phyloP scores from a whole-genome alignment of 129 eudicot genomes.

The Helianthus tuberosus region DNA sequence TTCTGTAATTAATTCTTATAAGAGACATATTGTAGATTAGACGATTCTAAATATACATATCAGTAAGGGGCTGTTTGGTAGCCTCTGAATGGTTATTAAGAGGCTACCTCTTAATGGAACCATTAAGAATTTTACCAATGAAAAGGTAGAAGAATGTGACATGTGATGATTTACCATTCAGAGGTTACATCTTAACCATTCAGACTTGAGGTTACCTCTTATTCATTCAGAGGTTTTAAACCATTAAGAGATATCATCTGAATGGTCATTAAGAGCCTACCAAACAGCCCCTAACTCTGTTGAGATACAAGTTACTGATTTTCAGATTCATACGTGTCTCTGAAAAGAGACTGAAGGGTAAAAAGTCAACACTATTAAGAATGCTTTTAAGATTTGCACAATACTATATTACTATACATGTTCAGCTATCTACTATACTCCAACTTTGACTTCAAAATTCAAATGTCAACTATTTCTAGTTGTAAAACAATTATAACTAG shows the following conservation, averaged over 20 bases:
- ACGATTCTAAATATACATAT: background rate
- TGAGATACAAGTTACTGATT: background rate
- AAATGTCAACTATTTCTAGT: background rate
- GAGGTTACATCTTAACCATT: no score
- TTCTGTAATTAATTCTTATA: background rate
- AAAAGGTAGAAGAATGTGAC: no score
- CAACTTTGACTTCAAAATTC: background rate
- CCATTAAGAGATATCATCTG: no score
- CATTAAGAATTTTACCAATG: no score
- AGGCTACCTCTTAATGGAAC: no score
- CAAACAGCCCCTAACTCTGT: no score
- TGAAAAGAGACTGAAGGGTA: background rate
- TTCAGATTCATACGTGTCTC: background rate
- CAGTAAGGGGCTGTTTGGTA: no score
- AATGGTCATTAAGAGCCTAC: no score
- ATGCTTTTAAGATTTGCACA: background rate
- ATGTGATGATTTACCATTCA: no score
- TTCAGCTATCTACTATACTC: constrained; percentile 4
- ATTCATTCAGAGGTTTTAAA: no score
- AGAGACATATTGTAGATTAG: background rate
- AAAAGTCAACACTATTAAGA: background rate
- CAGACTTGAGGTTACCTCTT: no score
- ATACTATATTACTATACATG: background rate
- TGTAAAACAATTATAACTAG: background rate
- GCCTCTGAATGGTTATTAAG: no score